phyloP scores from a whole-genome alignment of 2,329 filamentous ascomycete species.

The Ophiocordyceps camponoti-saundersi region DNA sequence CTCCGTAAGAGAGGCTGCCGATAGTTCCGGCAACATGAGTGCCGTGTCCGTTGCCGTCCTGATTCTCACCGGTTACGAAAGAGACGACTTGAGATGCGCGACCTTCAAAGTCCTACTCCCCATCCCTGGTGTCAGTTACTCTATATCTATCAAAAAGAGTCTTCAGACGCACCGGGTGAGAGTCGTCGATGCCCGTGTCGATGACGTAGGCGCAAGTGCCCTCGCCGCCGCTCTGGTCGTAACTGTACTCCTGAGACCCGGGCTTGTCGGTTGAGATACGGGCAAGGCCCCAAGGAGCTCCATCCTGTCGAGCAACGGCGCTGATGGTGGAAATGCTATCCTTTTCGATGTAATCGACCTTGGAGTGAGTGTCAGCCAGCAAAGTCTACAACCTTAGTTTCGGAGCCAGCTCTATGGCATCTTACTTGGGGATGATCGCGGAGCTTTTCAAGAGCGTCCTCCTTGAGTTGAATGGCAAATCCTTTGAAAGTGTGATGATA shows the following conservation, averaged over 20 bases:
- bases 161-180: conserved; percentile 13
- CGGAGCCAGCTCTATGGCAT: neutral
- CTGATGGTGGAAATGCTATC: conserved; percentile 9
- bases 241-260: conserved; percentile 9
- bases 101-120: conserved; percentile 16
- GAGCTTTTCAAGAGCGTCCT: conserved; percentile 4
- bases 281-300: conserved; percentile 18
- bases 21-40: conserved; percentile 19
- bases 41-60: conserved; percentile 17
- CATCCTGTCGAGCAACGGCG: conserved; percentile 11
- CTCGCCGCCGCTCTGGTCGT: conserved; percentile 14
- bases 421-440: conserved; percentile 9
- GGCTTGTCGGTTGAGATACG: conserved; percentile 14
- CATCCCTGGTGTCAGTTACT: neutral
- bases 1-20: conserved; percentile 18
- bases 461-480: conserved; percentile 8
- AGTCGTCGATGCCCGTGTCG: conserved; percentile 19
- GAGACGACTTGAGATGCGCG: conserved; percentile 19
- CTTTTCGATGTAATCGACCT: conserved; percentile 20
- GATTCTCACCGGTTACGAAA: conserved; percentile 12
- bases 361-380: neutral
- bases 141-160: neutral
- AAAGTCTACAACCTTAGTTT: neutral
- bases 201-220: conserved; percentile 23
- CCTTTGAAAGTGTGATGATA: conserved; percentile 9